Percentiles rank a stretch among this genome's conserved stretches.
Evolutionary conservation across 257 asterid genomes (phyloP).

Genomic region (Vinca minor): DNA sequence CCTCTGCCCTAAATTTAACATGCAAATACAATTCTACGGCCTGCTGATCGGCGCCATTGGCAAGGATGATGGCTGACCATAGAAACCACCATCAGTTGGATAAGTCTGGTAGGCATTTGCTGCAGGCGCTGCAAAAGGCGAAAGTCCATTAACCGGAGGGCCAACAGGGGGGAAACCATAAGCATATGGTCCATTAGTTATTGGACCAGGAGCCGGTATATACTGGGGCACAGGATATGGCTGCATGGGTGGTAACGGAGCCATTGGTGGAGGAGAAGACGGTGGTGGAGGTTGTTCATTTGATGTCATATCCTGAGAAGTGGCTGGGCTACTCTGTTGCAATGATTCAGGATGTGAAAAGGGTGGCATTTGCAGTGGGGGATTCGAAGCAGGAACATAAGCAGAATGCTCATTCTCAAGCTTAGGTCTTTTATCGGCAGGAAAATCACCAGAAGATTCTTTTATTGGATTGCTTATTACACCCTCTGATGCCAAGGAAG

Average conservation of each 20-base stretch:
- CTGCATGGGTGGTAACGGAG: constrained; percentile 67
- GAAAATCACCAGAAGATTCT: constrained; percentile 39
- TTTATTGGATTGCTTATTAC: constrained; percentile 41
- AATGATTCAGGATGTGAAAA: constrained; percentile 23
- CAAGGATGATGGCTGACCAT: constrained; percentile 47
- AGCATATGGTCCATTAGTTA: constrained; percentile 33
- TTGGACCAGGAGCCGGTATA: constrained; percentile 43
- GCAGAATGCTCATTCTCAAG: constrained; percentile 42
- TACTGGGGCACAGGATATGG: constrained; percentile 53
- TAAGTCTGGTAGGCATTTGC: constrained; percentile 38
- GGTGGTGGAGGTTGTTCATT: constrained; percentile 58
- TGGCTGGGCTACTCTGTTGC: constrained; percentile 26
- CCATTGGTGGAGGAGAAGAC: constrained; percentile 66
- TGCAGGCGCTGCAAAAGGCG: constrained; percentile 28
- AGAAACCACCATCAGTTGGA: constrained; percentile 52
- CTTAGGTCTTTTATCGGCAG: constrained; percentile 59
- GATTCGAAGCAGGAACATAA: constrained; percentile 35
- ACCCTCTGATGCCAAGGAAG: constrained; percentile 83
- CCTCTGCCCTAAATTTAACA: neutral
- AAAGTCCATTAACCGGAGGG: constrained; percentile 32
- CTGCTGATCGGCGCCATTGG: constrained; percentile 61
- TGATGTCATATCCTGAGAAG: constrained; percentile 27
- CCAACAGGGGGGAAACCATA: constrained; percentile 36
- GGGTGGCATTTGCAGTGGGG: constrained; percentile 25
- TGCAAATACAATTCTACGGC: constrained; percentile 26